phyloP scores from a whole-genome alignment of 108 stramenopile species.

The Stephanodiscus triporus region DNA sequence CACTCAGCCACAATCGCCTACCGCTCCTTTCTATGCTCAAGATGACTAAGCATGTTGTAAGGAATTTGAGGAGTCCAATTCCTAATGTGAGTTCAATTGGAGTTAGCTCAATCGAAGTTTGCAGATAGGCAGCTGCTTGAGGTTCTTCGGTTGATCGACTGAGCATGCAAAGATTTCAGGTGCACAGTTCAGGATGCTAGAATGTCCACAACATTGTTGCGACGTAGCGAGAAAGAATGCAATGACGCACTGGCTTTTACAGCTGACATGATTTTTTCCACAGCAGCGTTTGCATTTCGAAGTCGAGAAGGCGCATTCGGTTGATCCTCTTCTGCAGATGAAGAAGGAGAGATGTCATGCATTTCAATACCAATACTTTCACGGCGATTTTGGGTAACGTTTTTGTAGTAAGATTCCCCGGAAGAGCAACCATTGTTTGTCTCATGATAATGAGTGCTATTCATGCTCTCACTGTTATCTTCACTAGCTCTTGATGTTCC shows the following conservation, averaged over 20 bases:
- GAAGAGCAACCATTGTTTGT: constrained; percentile 1
- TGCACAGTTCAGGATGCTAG: constrained; percentile 68
- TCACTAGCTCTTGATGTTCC: constrained; percentile 13
- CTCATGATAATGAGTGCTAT: neutral
- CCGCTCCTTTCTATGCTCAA: constrained; percentile 62
- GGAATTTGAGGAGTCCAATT: constrained; percentile 63
- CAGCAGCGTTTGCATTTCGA: neutral
- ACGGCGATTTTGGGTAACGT: neutral
- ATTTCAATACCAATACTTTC: no score
- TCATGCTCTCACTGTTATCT: neutral
- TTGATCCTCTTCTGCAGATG: no score
- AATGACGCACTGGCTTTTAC: constrained; percentile 58
- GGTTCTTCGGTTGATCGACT: constrained; percentile 10
- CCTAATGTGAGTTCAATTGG: constrained; percentile 46
- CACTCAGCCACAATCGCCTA: constrained; percentile 46
- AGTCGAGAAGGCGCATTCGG: no score
- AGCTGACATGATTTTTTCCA: neutral
- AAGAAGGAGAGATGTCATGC: no score
- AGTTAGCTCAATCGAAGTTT: neutral
- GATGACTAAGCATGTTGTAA: no score
- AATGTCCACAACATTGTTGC: constrained; percentile 82
- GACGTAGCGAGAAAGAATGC: constrained; percentile 59
- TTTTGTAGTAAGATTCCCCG: neutral
- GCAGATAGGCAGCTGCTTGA: neutral
- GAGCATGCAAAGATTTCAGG: constrained; percentile 58